A percentile compares a stretch with the other conserved stretches of the same genome.
Conservation (phyloP, 176 grass and related monocot species). For the Rhynchospora pubera region DNA sequence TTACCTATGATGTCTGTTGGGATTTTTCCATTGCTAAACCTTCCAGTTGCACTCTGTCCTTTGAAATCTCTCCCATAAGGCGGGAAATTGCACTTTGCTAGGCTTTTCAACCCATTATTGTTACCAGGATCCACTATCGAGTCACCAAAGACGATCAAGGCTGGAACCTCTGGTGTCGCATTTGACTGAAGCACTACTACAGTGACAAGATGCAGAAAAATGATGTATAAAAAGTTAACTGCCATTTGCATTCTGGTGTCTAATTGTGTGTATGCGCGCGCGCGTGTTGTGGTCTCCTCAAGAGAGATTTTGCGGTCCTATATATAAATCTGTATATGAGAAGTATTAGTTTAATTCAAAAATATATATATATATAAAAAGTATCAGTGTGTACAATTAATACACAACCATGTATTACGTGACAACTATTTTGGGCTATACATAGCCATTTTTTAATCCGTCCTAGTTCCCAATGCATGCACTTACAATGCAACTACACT, state of each 20-base stretch:
- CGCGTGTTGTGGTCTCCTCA: background rate
- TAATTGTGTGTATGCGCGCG: background rate
- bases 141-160: slow-evolving; percentile 21
- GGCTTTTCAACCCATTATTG: background rate
- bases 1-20: slow-evolving; percentile 17
- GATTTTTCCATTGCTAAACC: slow-evolving; percentile 28
- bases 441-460: background rate
- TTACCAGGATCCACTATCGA: slow-evolving; percentile 18
- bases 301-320: background rate
- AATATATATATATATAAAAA: no score
- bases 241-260: background rate
- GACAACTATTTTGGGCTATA: background rate
- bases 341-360: background rate
- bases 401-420: no score
- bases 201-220: background rate
- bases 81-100: slow-evolving; percentile 4
- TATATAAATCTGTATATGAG: background rate
- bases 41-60: slow-evolving; percentile 11
- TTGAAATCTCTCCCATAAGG: slow-evolving; percentile 20
- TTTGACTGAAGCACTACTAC: slow-evolving; percentile 1
- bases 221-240: background rate
- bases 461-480: background rate
- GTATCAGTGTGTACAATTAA: no score
- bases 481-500: background rate
- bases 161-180: background rate